These are phyloP conservation scores for Neoboletus brunneissimus DNA, from an alignment of 768 basidiomycete genomes.

Conservation along the genomic window DNA sequence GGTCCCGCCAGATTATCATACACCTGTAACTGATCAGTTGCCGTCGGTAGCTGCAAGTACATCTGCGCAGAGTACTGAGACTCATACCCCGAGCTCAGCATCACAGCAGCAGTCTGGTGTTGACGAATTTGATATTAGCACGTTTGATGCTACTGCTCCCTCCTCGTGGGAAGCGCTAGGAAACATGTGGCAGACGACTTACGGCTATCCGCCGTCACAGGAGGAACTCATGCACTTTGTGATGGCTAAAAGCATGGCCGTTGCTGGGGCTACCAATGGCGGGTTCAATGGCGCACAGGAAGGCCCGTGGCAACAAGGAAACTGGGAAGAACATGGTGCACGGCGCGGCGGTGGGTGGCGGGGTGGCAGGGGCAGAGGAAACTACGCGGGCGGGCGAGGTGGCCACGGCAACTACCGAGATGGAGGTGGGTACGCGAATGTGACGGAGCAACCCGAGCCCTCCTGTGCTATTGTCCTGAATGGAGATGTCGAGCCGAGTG, in stretches of 20 bases:
- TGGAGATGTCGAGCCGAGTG: slow-evolving; percentile 36
- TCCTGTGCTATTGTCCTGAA: slow-evolving; percentile 64
- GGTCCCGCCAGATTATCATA: slow-evolving; percentile 48
- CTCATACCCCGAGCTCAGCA: slow-evolving; percentile 35
- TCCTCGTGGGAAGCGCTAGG: slow-evolving; percentile 79
- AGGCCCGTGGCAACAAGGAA: slow-evolving; percentile 25
- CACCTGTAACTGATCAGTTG: slow-evolving; percentile 38
- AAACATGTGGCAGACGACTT: slow-evolving; percentile 69
- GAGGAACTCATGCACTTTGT: slow-evolving; percentile 78
- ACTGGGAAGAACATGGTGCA: slow-evolving; percentile 33
- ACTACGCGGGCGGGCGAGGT: slow-evolving; percentile 30
- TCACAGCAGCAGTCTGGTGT: slow-evolving; percentile 47
- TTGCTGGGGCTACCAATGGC: slow-evolving; percentile 13
- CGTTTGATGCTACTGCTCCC: slow-evolving; percentile 72
- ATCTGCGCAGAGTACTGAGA: slow-evolving; percentile 44
- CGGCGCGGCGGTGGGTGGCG: slow-evolving; percentile 37
- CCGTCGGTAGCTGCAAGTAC: slow-evolving; percentile 55
- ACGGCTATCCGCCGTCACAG: slow-evolving; percentile 66
- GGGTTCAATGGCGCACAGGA: slow-evolving; percentile 19
- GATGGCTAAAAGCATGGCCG: slow-evolving; percentile 38
- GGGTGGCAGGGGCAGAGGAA: slow-evolving; percentile 41
- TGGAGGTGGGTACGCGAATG: slow-evolving; percentile 36
- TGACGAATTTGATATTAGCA: slow-evolving; percentile 64
- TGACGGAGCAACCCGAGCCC: slow-evolving; percentile 24
- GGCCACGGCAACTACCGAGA: slow-evolving; percentile 50